Evolutionary conservation across 176 grass and related monocot genomes (phyloP).

Genomic region (bread wheat (Triticum aestivum)): IWGSC_CS_RefSeq_v2.1 NC_057802.1:135342194-135342693

Average conservation of each 20-base stretch:
- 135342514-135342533: slow-evolving; percentile 52
- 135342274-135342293: no score
- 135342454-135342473: slow-evolving; percentile 81
- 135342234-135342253: slow-evolving; percentile 76
- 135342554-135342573: slow-evolving; percentile 85
- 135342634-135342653: slow-evolving; percentile 71
- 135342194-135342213: slow-evolving; percentile 58
- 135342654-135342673: slow-evolving; percentile 96
- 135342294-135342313: background rate
- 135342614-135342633: slow-evolving; percentile 71
- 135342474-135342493: slow-evolving; percentile 70
- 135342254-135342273: slow-evolving; percentile 58
- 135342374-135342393: slow-evolving; percentile 9
- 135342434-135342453: slow-evolving; percentile 71
- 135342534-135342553: slow-evolving; percentile 72
- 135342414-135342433: slow-evolving; percentile 46
- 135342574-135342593: slow-evolving; percentile 71
- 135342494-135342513: slow-evolving; percentile 63
- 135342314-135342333: background rate
- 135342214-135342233: slow-evolving; percentile 61
- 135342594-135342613: slow-evolving; percentile 89
- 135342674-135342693: slow-evolving; percentile 63
- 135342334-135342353: background rate
- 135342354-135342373: background rate
- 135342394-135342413: slow-evolving; percentile 66